Evolutionary conservation across 305 asterid genomes (phyloP).

Genomic region (Fraxinus nigra): DNA sequence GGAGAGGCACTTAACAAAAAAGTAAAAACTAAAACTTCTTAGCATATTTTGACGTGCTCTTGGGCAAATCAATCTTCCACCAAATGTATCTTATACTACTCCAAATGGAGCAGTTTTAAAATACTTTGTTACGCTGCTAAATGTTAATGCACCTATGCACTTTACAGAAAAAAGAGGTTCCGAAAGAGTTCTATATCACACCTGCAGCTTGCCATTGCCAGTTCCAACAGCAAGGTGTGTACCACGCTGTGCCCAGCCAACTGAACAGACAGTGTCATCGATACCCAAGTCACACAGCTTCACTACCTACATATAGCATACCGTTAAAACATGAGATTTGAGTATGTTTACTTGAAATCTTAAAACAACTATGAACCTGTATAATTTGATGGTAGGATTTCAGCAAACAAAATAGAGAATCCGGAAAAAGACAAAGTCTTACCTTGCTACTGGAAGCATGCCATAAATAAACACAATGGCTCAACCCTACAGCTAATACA

Average conservation of each 20-base stretch:
- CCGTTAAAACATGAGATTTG: not conserved
- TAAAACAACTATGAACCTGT: not conserved
- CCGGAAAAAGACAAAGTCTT: conserved; percentile 6
- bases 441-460: conserved; percentile 64
- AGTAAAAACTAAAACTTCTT: not conserved
- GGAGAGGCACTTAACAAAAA: not conserved
- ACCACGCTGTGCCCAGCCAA: conserved; percentile 60
- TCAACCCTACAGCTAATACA: conserved; percentile 58
- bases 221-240: conserved; percentile 61
- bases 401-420: not conserved
- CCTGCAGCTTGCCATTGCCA: conserved; percentile 58
- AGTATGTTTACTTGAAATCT: not conserved
- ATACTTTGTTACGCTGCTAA: not conserved
- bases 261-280: conserved; percentile 56
- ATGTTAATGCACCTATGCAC: not conserved
- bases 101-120: not conserved
- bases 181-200: not conserved
- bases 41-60: not conserved
- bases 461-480: conserved; percentile 58
- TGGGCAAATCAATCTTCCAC: not conserved
- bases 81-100: not conserved
- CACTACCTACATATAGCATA: conserved; percentile 42
- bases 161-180: not conserved
- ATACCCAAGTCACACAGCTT: conserved; percentile 55
- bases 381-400: not conserved